These are phyloP conservation scores for Warburgia ugandensis DNA, from an alignment of 164 flowering plant species.

Conservation along the genomic window DNA sequence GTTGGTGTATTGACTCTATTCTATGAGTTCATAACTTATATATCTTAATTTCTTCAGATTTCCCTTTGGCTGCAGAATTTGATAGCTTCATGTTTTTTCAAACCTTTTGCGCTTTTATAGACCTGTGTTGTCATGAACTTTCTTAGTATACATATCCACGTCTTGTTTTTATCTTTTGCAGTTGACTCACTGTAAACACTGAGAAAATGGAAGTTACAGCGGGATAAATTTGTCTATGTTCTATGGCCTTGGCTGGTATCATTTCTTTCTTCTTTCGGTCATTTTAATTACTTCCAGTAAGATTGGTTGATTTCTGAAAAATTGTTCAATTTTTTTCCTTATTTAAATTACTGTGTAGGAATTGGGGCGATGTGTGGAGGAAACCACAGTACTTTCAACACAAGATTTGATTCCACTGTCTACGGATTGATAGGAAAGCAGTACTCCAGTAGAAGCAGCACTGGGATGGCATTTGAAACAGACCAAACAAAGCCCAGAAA, in stretches of 20 bases:
- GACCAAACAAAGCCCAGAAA: conserved; percentile 38
- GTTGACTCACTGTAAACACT: not conserved
- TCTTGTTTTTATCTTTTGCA: not conserved
- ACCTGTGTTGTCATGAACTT: no score
- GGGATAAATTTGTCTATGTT: conserved; percentile 39
- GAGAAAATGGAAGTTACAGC: conserved; percentile 50
- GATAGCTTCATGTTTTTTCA: no score
- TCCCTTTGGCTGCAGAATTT: no score
- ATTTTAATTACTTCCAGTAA: not conserved
- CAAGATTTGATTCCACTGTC: conserved; percentile 8
- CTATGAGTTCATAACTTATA: no score
- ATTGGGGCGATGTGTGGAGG: conserved; percentile 44
- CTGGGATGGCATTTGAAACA: conserved; percentile 65
- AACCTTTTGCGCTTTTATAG: no score
- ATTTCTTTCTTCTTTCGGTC: not conserved
- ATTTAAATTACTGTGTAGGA: conserved; percentile 22
- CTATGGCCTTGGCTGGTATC: conserved; percentile 53
- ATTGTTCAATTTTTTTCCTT: not conserved
- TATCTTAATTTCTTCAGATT: no score
- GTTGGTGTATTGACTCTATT: no score
- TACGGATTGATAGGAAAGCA: conserved; percentile 15
- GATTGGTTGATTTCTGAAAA: not conserved
- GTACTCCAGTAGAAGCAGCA: conserved; percentile 19
- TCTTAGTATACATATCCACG: no score
- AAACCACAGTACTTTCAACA: conserved; percentile 18